Evolutionary conservation across 495 filamentous ascomycete species (phyloP).

Genomic region (Sporormia fimetaria): DNA sequence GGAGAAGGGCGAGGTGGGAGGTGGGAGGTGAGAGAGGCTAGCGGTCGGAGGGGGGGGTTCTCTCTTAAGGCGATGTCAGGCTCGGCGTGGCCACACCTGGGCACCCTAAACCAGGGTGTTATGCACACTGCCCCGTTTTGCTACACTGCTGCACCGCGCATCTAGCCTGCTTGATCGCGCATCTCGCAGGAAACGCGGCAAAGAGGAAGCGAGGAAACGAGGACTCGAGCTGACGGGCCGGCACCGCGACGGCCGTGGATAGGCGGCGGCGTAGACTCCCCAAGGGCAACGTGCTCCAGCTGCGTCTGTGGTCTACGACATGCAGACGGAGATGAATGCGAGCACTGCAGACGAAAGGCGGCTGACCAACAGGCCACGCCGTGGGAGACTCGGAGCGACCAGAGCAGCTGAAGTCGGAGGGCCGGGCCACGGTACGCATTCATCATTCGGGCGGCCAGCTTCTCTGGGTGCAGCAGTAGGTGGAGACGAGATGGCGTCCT

Average conservation of each 20-base stretch:
- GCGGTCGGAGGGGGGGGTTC: conserved; percentile 20
- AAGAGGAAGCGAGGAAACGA: conserved; percentile 22
- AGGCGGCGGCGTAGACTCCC: conserved; percentile 5
- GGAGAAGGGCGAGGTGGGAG: conserved; percentile 32
- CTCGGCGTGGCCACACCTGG: conserved; percentile 22
- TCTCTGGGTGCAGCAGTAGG: conserved; percentile 6
- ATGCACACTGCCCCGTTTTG: conserved; percentile 25
- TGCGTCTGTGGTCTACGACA: neutral
- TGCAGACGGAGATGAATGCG: conserved; percentile 22
- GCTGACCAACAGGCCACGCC: conserved; percentile 1
- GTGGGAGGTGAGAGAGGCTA: conserved; percentile 26
- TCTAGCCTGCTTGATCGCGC: conserved; percentile 19
- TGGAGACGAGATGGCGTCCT: conserved; percentile 2
- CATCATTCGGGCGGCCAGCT: too few relatives aligned
- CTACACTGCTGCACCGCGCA: conserved; percentile 19
- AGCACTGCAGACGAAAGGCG: conserved; percentile 12
- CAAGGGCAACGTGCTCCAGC: conserved; percentile 16
- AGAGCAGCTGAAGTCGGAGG: conserved; percentile 15
- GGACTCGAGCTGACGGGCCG: conserved; percentile 24
- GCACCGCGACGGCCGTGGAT: conserved; percentile 22
- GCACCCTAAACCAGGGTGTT: conserved; percentile 16
- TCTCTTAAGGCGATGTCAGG: conserved; percentile 21
- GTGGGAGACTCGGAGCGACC: neutral
- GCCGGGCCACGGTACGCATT: too few relatives aligned
- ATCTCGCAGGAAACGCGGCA: conserved; percentile 18